These are phyloP conservation scores for Penicillium oxalicum DNA, from an alignment of 2,329 filamentous ascomycete species.

Conservation along the genomic window DNA sequence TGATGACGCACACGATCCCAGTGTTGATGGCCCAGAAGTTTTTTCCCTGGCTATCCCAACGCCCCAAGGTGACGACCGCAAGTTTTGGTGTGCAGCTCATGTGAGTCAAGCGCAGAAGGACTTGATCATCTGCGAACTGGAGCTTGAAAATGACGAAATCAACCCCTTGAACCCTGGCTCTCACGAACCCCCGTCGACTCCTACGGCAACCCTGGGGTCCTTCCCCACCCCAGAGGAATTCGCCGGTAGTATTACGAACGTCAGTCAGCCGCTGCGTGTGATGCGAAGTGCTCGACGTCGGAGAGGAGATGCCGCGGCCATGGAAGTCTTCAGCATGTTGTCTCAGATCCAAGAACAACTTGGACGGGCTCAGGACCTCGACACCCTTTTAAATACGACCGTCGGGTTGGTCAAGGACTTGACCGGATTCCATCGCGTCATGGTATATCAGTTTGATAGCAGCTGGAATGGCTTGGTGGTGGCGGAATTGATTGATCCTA, in stretches of 20 bases:
- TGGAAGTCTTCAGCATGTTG: slow-evolving; percentile 92
- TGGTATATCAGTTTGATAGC: slow-evolving; percentile 87
- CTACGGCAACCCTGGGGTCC: slow-evolving; percentile 59
- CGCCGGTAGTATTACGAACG: slow-evolving; percentile 66
- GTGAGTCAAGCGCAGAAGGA: slow-evolving; percentile 62
- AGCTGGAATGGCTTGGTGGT: slow-evolving; percentile 80
- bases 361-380: slow-evolving; percentile 56
- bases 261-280: slow-evolving; percentile 71
- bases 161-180: slow-evolving; percentile 24
- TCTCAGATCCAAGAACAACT: slow-evolving; percentile 87
- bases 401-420: slow-evolving; percentile 84
- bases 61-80: slow-evolving; percentile 51
- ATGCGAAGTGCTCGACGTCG: slow-evolving; percentile 68
- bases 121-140: slow-evolving; percentile 80
- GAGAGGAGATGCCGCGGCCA: slow-evolving; percentile 72
- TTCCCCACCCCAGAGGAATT: slow-evolving; percentile 69
- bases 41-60: slow-evolving; percentile 70
- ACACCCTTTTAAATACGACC: slow-evolving; percentile 70
- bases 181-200: slow-evolving; percentile 12
- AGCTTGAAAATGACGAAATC: slow-evolving; percentile 74
- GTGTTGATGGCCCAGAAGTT: slow-evolving; percentile 73
- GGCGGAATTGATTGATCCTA: slow-evolving; percentile 76
- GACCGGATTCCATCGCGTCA: slow-evolving; percentile 84
- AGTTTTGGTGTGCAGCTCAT: slow-evolving; percentile 85
- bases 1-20: slow-evolving; percentile 72